Percentiles rank a stretch among this genome's conserved stretches.
Conservation (phyloP, 176 grass and related monocot species). For the Ampelocalamus luodianensis region DNA sequence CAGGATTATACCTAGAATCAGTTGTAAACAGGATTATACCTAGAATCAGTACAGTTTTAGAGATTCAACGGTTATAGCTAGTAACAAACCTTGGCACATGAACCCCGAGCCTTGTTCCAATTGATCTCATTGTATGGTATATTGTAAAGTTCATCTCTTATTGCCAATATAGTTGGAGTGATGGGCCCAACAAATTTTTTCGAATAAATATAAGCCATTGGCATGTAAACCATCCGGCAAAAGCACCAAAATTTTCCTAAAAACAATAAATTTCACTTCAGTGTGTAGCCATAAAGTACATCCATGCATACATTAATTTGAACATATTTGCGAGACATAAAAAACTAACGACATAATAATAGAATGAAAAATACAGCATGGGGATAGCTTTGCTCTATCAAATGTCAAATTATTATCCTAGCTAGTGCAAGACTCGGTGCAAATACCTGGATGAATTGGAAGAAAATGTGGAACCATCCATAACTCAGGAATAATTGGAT, state of each 20-base stretch:
- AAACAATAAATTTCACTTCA: no score
- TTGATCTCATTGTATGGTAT: slow-evolving; percentile 55
- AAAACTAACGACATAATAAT: no score
- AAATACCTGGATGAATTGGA: slow-evolving; percentile 67
- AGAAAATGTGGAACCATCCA: slow-evolving; percentile 64
- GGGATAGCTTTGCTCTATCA: neutral
- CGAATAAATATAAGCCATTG: slow-evolving; percentile 76
- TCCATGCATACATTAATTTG: neutral
- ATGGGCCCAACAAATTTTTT: slow-evolving; percentile 70
- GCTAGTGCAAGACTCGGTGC: neutral
- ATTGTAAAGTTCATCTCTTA: slow-evolving; percentile 67
- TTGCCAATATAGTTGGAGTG: slow-evolving; percentile 54
- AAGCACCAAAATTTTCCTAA: slow-evolving; percentile 66
- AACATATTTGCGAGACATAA: neutral
- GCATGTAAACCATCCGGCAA: slow-evolving; percentile 62
- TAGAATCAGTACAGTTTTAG: no score
- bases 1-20: no score
- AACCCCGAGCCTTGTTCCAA: slow-evolving; percentile 63
- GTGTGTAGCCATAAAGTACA: neutral
- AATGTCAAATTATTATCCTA: neutral
- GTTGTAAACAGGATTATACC: no score
- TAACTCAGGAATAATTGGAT: slow-evolving; percentile 55
- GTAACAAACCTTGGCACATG: slow-evolving; percentile 70
- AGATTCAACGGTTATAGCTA: neutral
- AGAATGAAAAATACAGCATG: neutral